Percentiles rank a stretch among this genome's conserved stretches.
These are phyloP conservation scores for Neurospora sp. DNA, from an alignment of 495 filamentous ascomycete species.

Conservation along the genomic window DNA sequence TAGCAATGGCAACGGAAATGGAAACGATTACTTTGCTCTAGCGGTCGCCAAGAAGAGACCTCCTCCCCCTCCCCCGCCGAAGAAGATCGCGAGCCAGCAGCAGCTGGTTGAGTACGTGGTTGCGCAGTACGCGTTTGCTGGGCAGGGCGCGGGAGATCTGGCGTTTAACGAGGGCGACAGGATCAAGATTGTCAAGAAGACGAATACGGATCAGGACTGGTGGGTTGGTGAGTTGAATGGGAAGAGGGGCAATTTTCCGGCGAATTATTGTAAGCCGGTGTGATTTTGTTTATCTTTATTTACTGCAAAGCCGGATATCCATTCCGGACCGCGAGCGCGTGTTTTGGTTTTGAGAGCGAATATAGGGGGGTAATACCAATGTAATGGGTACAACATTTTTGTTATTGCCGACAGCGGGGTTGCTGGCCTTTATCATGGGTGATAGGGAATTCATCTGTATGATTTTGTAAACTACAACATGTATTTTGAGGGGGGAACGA, in stretches of 20 bases:
- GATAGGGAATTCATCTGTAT: background rate
- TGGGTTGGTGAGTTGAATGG: slow-evolving; percentile 85
- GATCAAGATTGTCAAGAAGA: slow-evolving; percentile 77
- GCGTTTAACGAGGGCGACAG: slow-evolving; percentile 74
- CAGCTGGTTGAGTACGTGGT: slow-evolving; percentile 52
- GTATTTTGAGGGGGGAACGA: background rate
- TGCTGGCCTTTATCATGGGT: background rate
- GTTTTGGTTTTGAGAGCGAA: background rate
- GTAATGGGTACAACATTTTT: no score
- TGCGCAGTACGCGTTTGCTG: slow-evolving; percentile 72
- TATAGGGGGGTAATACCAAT: background rate
- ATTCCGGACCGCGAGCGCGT: background rate
- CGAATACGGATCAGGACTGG: slow-evolving; percentile 83
- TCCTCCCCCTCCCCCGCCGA: slow-evolving; percentile 61
- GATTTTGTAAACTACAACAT: background rate
- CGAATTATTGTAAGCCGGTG: slow-evolving; percentile 65
- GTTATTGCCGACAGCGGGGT: background rate
- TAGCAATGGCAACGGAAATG: slow-evolving; percentile 16
- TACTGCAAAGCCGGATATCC: background rate
- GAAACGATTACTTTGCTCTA: background rate
- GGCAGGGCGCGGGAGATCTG: slow-evolving; percentile 63
- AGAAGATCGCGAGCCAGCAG: slow-evolving; percentile 36
- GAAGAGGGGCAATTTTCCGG: slow-evolving; percentile 69
- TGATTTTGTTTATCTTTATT: background rate
- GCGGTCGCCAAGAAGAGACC: slow-evolving; percentile 33